These are phyloP conservation scores for Penicillium lividum DNA, from an alignment of 495 filamentous ascomycete genomes.

Conservation along the genomic window DNA sequence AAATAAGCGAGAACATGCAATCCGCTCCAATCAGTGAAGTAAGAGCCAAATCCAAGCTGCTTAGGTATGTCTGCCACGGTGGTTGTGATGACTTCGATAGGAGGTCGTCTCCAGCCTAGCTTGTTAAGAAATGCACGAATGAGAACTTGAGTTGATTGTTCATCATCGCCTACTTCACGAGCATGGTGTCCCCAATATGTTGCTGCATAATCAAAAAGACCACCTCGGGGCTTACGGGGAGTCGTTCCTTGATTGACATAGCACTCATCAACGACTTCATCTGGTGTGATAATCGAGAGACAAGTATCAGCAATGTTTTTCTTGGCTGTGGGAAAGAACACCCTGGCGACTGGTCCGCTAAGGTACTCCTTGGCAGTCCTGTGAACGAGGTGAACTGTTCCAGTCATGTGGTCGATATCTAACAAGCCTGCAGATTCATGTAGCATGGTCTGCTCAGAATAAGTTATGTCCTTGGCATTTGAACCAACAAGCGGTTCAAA, in stretches of 20 bases:
- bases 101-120: too few species aligned
- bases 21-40: too few species aligned
- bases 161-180: too few species aligned
- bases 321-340: constrained; percentile 35
- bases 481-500: too few species aligned
- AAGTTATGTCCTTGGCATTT: constrained; percentile 21
- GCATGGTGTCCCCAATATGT: constrained; percentile 38
- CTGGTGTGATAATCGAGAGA: constrained; percentile 25
- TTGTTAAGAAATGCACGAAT: too few species aligned
- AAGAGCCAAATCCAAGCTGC: too few species aligned
- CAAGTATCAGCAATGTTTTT: constrained; percentile 35
- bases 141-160: too few species aligned
- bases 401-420: constrained; percentile 26
- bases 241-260: constrained; percentile 23
- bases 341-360: constrained; percentile 27
- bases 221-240: constrained; percentile 5
- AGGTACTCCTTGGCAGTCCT: constrained; percentile 38
- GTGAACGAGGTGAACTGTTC: constrained; percentile 33
- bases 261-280: constrained; percentile 40
- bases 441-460: too few species aligned
- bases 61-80: too few species aligned
- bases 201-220: constrained; percentile 30
- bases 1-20: too few species aligned
- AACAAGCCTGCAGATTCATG: constrained; percentile 32
- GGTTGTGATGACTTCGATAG: too few species aligned